A percentile compares a stretch with the other conserved stretches of the same genome.
phyloP scores from a whole-genome alignment of 208 protist genomes.

The Leishmania arabica region DNA sequence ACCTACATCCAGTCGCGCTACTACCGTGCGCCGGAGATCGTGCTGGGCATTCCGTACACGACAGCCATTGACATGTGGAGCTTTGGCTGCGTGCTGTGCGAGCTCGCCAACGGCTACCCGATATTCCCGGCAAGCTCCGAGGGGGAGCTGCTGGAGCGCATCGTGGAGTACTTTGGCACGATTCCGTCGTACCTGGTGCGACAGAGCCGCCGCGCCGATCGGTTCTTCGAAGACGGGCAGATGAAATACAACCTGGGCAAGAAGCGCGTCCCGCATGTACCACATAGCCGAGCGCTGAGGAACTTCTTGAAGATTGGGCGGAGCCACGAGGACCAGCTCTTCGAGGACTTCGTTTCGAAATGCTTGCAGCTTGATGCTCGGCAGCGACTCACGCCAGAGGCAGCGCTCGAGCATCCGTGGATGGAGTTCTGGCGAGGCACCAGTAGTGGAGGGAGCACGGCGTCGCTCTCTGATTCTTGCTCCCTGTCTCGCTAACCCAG shows the following conservation, averaged over 20 bases:
- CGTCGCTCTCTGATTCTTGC: constrained; percentile 4
- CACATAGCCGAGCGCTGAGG: constrained; percentile 34
- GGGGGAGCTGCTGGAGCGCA: constrained; percentile 80
- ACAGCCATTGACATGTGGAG: constrained; percentile 94
- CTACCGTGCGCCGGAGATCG: constrained; percentile 92
- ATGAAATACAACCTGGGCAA: constrained; percentile 28
- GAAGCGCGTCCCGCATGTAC: constrained; percentile 31
- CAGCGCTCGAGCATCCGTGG: constrained; percentile 77
- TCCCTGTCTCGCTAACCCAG: constrained; percentile 1
- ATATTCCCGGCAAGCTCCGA: constrained; percentile 91
- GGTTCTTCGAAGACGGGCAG: constrained; percentile 54
- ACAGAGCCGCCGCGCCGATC: constrained; percentile 47
- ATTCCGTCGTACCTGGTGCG: constrained; percentile 55
- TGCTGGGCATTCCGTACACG: constrained; percentile 89
- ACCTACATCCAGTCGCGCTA: constrained; percentile 95
- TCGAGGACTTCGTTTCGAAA: constrained; percentile 56
- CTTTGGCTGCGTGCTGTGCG: constrained; percentile 93
- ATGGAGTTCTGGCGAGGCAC: constrained; percentile 42
- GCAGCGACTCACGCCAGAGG: constrained; percentile 62
- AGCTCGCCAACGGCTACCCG: constrained; percentile 92
- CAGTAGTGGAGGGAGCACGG: constrained; percentile 7
- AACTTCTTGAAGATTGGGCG: constrained; percentile 45
- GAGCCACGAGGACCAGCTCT: constrained; percentile 34
- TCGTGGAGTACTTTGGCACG: constrained; percentile 85
- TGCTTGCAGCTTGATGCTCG: constrained; percentile 66